phyloP scores from a whole-genome alignment of 2,329 filamentous ascomycete genomes.

The Talaromyces sp. region DNA sequence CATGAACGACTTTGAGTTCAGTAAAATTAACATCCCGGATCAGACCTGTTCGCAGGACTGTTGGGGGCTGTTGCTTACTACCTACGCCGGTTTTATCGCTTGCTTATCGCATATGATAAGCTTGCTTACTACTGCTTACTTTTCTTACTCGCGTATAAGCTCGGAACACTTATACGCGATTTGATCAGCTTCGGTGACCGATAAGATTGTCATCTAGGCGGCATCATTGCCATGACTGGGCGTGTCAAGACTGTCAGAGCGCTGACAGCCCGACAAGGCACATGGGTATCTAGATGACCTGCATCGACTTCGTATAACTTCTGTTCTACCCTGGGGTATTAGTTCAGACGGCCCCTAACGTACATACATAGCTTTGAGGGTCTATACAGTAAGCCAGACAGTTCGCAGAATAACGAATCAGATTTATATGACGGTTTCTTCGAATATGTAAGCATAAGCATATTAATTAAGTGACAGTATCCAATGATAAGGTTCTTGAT shows the following conservation, averaged over 20 bases:
- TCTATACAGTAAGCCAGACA: background rate
- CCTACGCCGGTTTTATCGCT: background rate
- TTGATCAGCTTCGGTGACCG: background rate
- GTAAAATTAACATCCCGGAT: too few species aligned
- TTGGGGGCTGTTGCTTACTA: background rate
- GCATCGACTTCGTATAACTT: background rate
- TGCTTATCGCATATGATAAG: background rate
- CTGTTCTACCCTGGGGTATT: background rate
- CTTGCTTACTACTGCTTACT: background rate
- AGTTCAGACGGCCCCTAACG: background rate
- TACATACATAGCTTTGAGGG: background rate
- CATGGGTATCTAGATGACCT: background rate
- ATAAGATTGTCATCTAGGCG: background rate
- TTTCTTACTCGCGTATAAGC: background rate
- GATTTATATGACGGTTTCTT: too few species aligned
- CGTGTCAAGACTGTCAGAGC: background rate
- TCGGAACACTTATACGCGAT: too few species aligned
- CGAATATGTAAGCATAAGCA: background rate
- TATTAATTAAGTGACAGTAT: background rate
- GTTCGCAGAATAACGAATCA: background rate
- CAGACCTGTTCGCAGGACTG: background rate
- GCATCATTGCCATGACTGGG: too few species aligned
- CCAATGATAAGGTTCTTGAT: too few species aligned
- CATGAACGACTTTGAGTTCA: too few species aligned
- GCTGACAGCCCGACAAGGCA: background rate